Conservation (phyloP, 768 basidiomycete genomes). For the Lactifluus hygrophoroides region DNA sequence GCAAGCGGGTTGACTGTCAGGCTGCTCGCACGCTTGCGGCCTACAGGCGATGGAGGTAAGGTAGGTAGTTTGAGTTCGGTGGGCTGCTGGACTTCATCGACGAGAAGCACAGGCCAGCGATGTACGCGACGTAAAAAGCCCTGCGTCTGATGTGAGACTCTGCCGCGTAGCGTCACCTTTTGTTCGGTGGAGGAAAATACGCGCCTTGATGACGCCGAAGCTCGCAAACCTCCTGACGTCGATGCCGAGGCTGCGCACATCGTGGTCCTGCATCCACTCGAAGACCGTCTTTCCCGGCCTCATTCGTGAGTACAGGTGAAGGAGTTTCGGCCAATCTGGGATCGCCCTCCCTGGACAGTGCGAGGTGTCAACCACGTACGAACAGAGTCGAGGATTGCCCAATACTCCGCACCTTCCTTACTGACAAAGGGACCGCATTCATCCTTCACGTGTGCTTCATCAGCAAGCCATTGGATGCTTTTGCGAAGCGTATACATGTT, state of each 20-base stretch:
- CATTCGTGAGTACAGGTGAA: conserved; percentile 80
- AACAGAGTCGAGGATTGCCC: background rate
- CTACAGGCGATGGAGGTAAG: conserved; percentile 13
- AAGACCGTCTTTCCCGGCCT: conserved; percentile 75
- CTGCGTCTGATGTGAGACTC: conserved; percentile 27
- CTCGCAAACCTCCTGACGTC: conserved; percentile 93
- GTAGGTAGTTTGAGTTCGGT: conserved; percentile 8
- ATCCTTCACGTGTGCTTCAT: conserved; percentile 71
- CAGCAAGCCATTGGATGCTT: conserved; percentile 79
- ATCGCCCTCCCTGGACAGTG: conserved; percentile 39
- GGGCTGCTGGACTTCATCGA: conserved; percentile 4
- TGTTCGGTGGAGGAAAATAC: background rate
- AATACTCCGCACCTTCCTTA: conserved; percentile 45
- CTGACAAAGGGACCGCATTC: conserved; percentile 94
- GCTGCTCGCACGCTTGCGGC: conserved; percentile 20
- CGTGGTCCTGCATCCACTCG: conserved; percentile 79
- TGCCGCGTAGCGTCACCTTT: background rate
- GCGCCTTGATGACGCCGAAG: conserved; percentile 93
- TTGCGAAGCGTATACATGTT: conserved; percentile 94
- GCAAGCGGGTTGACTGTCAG: background rate
- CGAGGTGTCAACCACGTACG: background rate
- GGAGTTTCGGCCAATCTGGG: conserved; percentile 81
- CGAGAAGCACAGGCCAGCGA: conserved; percentile 77
- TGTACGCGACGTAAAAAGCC: conserved; percentile 91
- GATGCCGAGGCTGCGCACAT: conserved; percentile 64